Conservation (phyloP, 768 basidiomycete species). For the Leucosporidium scottii region DNA sequence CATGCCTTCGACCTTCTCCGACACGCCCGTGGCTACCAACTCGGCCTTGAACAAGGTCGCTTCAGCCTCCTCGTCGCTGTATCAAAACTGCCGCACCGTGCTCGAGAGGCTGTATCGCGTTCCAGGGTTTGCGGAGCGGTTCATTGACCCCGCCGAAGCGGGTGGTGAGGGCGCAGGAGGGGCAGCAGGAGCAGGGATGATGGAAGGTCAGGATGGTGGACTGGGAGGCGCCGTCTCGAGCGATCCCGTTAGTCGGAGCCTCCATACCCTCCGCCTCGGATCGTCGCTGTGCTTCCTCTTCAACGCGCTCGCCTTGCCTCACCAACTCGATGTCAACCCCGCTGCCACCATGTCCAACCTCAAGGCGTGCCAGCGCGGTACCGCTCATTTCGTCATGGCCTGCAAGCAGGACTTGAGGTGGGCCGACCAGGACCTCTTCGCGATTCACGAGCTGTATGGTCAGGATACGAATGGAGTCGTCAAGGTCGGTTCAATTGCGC, state of each 20-base stretch:
- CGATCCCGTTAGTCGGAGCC: constrained; percentile 89
- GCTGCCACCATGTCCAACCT: constrained; percentile 59
- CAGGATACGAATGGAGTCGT: constrained; percentile 90
- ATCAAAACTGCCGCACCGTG: constrained; percentile 33
- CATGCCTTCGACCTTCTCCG: constrained; percentile 15
- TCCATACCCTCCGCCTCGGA: constrained; percentile 88
- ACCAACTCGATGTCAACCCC: constrained; percentile 56
- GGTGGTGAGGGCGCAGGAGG: background rate
- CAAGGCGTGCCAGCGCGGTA: constrained; percentile 78
- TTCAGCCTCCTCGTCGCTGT: constrained; percentile 30
- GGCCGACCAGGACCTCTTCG: constrained; percentile 51
- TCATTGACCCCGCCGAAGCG: constrained; percentile 15
- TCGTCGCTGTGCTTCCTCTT: constrained; percentile 92
- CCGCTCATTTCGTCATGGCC: constrained; percentile 85
- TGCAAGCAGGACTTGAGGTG: constrained; percentile 53
- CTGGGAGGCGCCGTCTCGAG: constrained; percentile 3
- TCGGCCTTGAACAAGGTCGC: constrained; percentile 32
- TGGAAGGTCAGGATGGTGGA: background rate
- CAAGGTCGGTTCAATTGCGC: constrained; percentile 51
- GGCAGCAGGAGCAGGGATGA: background rate
- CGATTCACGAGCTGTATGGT: constrained; percentile 77
- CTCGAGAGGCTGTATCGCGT: constrained; percentile 31
- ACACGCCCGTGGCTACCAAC: constrained; percentile 33
- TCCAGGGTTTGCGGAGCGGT: constrained; percentile 33
- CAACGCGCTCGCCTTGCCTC: constrained; percentile 60